Evolutionary conservation across 441 rosid genomes (phyloP).

Genomic region (Euphorbia celastroides): DNA sequence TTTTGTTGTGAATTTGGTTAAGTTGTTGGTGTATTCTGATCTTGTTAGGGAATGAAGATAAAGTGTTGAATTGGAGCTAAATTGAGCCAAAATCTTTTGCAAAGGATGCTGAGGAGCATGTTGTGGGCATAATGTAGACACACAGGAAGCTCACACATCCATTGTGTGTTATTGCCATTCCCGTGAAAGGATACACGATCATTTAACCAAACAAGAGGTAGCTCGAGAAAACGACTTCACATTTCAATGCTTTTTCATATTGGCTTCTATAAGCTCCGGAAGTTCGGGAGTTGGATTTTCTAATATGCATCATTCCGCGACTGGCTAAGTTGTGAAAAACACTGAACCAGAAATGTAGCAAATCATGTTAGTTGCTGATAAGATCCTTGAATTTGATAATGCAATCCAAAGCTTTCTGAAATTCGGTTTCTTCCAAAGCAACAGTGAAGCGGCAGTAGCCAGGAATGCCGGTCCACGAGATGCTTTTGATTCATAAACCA

Average conservation of each 20-base stretch:
- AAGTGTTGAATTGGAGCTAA: no score
- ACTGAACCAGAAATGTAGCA: not conserved
- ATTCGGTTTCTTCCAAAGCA: conserved; percentile 66
- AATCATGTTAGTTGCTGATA: conserved; percentile 19
- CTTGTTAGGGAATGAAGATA: no score
- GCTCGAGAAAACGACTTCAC: not conserved
- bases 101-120: no score
- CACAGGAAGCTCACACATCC: no score
- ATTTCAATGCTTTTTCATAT: not conserved
- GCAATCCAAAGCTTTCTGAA: conserved; percentile 67
- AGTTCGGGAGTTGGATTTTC: not conserved
- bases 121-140: no score
- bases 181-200: no score
- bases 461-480: conserved; percentile 78
- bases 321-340: conserved; percentile 7
- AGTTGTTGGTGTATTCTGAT: no score
- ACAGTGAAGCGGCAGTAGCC: conserved; percentile 84
- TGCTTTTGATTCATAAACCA: conserved; percentile 80
- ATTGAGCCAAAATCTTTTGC: no score
- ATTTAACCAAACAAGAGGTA: not conserved
- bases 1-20: no score
- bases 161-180: no score
- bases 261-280: not conserved
- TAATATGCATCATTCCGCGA: conserved; percentile 8
- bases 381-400: conserved; percentile 48